Evolutionary conservation across 129 eudicot species (phyloP), one percentile per base, ranked within the genome.

Genomic region (Lonicera japonica): DNA sequence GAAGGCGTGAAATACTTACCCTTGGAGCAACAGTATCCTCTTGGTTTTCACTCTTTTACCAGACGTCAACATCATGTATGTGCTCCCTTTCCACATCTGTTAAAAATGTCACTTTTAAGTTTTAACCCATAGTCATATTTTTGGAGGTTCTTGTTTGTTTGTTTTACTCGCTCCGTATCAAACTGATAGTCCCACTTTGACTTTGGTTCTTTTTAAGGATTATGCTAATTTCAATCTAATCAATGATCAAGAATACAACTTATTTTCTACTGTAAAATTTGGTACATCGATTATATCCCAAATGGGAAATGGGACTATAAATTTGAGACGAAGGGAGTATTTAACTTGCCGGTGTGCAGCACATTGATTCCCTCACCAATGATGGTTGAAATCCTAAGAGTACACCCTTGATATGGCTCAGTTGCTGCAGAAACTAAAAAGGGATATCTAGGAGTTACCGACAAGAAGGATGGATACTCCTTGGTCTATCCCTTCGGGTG

Each of bases 341-440:
- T 55, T 57, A 21, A 46, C 23, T 16, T 21, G 11, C 46, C 36
- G 50, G n/a, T 20, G 21, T 21, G 68, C 24, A 47, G 52, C 45
- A 52, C 22, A 23, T 41, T 63, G 21, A 65, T 66, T 71, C 57
- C 19, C 11, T 60, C 38, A 38, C 21, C 48, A 59, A 19, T 41
- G 46, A 67, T 41, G 57, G 70, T 63, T 75, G 29, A 65, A 34
- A 48, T 77, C 70, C 95, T 87, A 73, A 83, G 82, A 73, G 63
- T 65, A 71, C 71, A 67, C 71, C 67, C 69, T 84, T 82, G 83
- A 83, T 84, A 75, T 87, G 88, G 75, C 66, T 94, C 99, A 94
- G 99, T 94, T 85, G 99, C 96, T 80, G 99, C 89, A 80, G 99
- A 94, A 94, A 73, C 70, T 24, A 75, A 63, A 45, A 94, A 94